Conservation (phyloP, 2,329 filamentous ascomycete species). For the Aspergillus calidoustus region DNA sequence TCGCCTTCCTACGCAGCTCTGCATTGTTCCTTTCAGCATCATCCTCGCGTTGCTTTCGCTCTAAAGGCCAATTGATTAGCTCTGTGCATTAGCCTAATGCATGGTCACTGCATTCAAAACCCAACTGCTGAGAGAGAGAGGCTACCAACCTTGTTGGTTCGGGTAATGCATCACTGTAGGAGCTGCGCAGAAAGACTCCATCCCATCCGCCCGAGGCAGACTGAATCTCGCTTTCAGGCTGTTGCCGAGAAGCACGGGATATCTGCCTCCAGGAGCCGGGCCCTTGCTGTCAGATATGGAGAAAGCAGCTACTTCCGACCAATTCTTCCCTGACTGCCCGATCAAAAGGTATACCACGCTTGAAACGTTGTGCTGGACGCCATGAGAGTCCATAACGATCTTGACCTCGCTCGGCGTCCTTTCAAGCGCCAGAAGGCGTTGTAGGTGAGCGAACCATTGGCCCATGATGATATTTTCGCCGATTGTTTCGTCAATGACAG, state of each 20-base stretch:
- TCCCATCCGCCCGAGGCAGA: no score
- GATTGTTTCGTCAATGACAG: neutral
- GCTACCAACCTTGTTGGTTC: neutral
- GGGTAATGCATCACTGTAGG: neutral
- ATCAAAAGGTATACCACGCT: neutral
- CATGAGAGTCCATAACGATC: neutral
- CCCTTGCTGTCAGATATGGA: neutral
- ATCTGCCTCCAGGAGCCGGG: no score
- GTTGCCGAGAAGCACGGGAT: neutral
- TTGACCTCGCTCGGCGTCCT: neutral
- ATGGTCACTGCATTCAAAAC: no score
- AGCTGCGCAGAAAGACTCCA: neutral
- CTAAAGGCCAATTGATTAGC: neutral
- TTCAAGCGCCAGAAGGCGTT: neutral
- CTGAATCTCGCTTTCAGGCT: neutral
- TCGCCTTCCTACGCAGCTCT: neutral
- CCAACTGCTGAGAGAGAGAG: neutral
- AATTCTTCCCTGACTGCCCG: neutral
- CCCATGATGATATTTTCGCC: neutral
- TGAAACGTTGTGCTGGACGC: neutral
- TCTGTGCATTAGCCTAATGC: no score
- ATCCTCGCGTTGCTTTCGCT: neutral
- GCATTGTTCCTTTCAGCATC: neutral
- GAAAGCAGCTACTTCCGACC: neutral
- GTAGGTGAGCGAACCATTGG: neutral